Base-by-base conservation (phyloP, 176 grass and related monocot species). In the Oryza rufipogon region DNA sequence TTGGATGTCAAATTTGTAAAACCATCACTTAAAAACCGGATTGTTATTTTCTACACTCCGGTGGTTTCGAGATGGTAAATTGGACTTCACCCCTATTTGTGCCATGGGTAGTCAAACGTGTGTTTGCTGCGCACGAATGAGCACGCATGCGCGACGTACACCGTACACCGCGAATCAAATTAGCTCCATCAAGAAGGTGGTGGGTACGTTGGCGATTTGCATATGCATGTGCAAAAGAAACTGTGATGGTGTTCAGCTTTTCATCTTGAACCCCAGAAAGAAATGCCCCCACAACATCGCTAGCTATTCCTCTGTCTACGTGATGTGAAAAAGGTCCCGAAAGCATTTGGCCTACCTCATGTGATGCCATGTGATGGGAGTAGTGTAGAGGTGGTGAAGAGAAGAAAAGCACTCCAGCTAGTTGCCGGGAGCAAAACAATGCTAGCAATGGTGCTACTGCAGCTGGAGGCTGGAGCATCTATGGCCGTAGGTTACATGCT, bases 281-380 rank as follows among this genome's bases (percentile, higher is more conserved):
- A 84, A 68, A 19, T 20, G 34, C 14, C 68, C 34, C 34, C 47
- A 58, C 14, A 46, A 23, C 58, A 60, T 8, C 56, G 56, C 58
- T 61, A 20, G 20, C 15, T 49, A 49, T 44, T 49, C 10, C 10
- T 54, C 10, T 54, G 16, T 32, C n/a, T 45, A 46, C 48, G 61
- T 64, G 63, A 80, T 68, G 1, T 38, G 48, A 41, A 64, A 69
- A 69, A 84, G 64, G 26, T 44, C n/a, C 20, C 70, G 38, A 19
- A 64, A 49, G 76, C 51, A 3, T 64, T 70, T 80, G 82, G 51
- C 82, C 87, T 76, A 80, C 52, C 77, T 52, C 87, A 85, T 85
- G 87, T 85, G 87, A 47, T 11, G 64, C 64, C 87, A 89, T 85
- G 87, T 85, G 81, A 84, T 61, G 33, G 22, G 77, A 23, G 30